phyloP scores from a whole-genome alignment of 140 eudicot species.

The Bidens hawaiensis region DNA sequence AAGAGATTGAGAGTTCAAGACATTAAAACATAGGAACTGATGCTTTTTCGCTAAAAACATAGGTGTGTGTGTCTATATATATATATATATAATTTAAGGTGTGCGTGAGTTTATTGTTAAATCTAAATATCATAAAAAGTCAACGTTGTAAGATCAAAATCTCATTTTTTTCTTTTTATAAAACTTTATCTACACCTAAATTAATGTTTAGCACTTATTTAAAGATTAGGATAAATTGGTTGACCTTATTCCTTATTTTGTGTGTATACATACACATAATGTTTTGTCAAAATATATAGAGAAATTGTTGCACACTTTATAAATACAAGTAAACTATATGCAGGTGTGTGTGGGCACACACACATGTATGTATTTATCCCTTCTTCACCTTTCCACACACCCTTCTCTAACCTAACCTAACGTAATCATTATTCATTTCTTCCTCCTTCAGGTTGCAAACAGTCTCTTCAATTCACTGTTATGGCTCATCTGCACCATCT shows the following conservation, averaged over 20 bases:
- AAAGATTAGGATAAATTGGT: background rate
- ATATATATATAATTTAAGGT: too few relatives aligned
- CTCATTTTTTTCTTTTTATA: background rate
- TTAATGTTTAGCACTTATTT: background rate
- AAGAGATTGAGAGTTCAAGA: too few relatives aligned
- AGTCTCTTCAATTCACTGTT: slow-evolving; percentile 19
- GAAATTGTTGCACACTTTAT: background rate
- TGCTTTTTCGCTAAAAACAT: too few relatives aligned
- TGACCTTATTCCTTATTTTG: background rate
- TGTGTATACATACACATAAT: background rate
- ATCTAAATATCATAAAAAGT: too few relatives aligned
- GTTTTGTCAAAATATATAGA: background rate
- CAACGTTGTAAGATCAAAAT: background rate
- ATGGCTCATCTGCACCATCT: background rate
- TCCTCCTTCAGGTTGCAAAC: slow-evolving; percentile 17
- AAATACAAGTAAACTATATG: background rate
- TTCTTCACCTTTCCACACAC: slow-evolving; percentile 21
- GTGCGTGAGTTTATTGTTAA: too few relatives aligned
- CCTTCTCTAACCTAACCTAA: background rate
- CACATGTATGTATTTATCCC: slow-evolving; percentile 10
- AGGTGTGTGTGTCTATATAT: too few relatives aligned
- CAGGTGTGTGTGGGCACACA: background rate
- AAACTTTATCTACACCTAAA: background rate
- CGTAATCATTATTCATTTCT: slow-evolving; percentile 12
- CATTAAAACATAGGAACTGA: too few relatives aligned